Evolutionary conservation across 441 rosid genomes (phyloP).

Genomic region (Mallotus repandus): DNA sequence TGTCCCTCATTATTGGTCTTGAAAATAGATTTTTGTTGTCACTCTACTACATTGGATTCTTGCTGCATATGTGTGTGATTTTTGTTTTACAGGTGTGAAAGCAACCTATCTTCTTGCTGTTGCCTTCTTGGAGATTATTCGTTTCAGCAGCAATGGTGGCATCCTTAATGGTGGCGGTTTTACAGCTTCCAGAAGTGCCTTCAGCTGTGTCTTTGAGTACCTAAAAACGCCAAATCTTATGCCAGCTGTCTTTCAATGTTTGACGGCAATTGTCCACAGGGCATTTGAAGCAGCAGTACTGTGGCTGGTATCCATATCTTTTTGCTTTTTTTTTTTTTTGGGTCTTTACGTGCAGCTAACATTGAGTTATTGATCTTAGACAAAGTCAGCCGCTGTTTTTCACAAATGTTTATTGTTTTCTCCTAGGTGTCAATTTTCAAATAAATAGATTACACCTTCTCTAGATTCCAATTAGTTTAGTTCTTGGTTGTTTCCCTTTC

Average conservation of each 20-base stretch:
- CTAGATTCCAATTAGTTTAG: background rate
- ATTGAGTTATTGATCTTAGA: background rate
- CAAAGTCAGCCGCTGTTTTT: background rate
- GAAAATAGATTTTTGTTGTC: conserved; percentile 10
- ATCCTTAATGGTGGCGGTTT: conserved; percentile 79
- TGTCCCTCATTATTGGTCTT: background rate
- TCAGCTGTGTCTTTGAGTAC: conserved; percentile 95
- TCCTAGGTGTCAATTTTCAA: background rate
- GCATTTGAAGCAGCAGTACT: conserved; percentile 88
- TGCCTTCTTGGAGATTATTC: conserved; percentile 88
- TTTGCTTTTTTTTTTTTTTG: background rate
- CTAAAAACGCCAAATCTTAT: conserved; percentile 88
- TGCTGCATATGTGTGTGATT: background rate
- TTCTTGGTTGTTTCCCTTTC: background rate
- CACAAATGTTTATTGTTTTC: background rate
- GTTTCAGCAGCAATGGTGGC: conserved; percentile 98
- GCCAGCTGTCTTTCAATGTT: conserved; percentile 92
- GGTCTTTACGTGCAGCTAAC: conserved; percentile 1
- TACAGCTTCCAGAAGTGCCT: conserved; percentile 89
- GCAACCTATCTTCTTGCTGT: conserved; percentile 99
- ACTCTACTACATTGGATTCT: background rate
- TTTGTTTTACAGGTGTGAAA: conserved; percentile 76
- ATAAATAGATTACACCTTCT: background rate
- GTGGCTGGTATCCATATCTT: conserved; percentile 73
- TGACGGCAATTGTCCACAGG: conserved; percentile 87